Conservation (phyloP, 305 asterid species). For the Fraxinus xanthoxyloides region DNA sequence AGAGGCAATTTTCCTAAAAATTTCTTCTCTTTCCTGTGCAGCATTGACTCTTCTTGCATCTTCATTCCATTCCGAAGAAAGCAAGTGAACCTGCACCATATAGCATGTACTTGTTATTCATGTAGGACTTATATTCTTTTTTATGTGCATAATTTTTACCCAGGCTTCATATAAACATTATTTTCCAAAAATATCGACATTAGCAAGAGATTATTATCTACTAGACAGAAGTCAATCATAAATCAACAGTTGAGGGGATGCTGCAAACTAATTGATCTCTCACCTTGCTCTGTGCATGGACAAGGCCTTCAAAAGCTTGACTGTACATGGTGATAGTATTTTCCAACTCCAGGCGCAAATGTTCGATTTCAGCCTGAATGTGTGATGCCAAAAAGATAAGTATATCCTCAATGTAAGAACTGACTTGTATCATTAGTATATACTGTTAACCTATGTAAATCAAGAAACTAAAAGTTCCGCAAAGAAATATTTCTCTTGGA, state of each 20-base stretch:
- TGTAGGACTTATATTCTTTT: not conserved
- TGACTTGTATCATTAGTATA: slow-evolving; percentile 5
- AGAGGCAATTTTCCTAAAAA: slow-evolving; percentile 54
- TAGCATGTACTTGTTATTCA: not conserved
- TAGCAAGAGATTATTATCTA: slow-evolving; percentile 9
- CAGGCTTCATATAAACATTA: not conserved
- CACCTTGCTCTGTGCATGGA: slow-evolving; percentile 66
- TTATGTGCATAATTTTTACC: not conserved
- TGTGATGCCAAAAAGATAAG: slow-evolving; percentile 41
- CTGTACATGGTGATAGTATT: slow-evolving; percentile 58
- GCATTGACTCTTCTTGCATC: slow-evolving; percentile 65
- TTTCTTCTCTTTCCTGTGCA: slow-evolving; percentile 71
- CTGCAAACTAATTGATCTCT: slow-evolving; percentile 20
- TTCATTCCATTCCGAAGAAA: slow-evolving; percentile 68
- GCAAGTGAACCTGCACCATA: slow-evolving; percentile 57
- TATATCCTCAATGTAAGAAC: slow-evolving; percentile 15
- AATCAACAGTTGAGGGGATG: not conserved
- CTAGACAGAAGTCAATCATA: not conserved
- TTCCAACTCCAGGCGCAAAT: slow-evolving; percentile 58
- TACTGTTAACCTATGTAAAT: slow-evolving; percentile 8
- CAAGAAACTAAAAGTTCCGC: slow-evolving; percentile 1
- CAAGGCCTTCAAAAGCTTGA: slow-evolving; percentile 68
- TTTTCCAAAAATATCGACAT: not conserved
- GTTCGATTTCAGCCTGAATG: slow-evolving; percentile 54
- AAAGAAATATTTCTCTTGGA: slow-evolving; percentile 11